Percentiles rank a stretch among this genome's conserved stretches.
These are phyloP conservation scores for Bruguiera parviflora DNA, from an alignment of 345 rosid genomes.

Conservation along the genomic window DNA sequence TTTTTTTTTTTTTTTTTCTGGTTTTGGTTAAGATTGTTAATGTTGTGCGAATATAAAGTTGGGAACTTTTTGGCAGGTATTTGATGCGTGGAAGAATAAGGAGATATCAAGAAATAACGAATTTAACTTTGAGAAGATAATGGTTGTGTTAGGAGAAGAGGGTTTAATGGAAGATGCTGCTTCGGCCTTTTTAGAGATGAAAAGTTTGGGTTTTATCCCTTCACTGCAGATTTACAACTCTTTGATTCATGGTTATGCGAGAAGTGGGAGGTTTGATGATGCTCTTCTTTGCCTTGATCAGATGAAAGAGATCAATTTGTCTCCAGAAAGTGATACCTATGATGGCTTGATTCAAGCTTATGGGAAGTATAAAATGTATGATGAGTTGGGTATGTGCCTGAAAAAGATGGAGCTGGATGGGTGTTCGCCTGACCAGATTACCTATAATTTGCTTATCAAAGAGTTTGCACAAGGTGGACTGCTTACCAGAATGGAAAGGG, in stretches of 20 bases:
- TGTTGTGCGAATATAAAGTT: not conserved
- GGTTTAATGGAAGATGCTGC: conserved; percentile 45
- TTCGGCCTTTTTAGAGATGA: conserved; percentile 44
- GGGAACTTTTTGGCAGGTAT: conserved; percentile 40
- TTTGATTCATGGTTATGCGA: conserved; percentile 47
- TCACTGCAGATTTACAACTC: conserved; percentile 49
- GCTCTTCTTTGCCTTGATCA: conserved; percentile 40
- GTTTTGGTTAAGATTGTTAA: not conserved
- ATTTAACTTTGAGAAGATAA: conserved; percentile 50
- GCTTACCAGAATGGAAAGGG: conserved; percentile 58
- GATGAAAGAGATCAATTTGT: conserved; percentile 42
- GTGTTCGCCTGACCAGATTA: conserved; percentile 48
- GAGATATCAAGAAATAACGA: conserved; percentile 47
- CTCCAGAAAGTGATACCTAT: conserved; percentile 44
- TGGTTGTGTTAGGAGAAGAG: conserved; percentile 44
- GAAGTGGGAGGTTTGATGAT: conserved; percentile 45
- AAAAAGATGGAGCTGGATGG: conserved; percentile 55
- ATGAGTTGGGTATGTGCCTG: conserved; percentile 54
- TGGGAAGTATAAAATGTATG: conserved; percentile 54
- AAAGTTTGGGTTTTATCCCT: conserved; percentile 31
- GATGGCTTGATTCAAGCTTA: conserved; percentile 55
- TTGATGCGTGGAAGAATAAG: conserved; percentile 54
- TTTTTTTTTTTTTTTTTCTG: not conserved
- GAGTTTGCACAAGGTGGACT: conserved; percentile 58
- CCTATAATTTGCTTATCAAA: conserved; percentile 59